A percentile compares a stretch with the other conserved stretches of the same genome.
phyloP scores from a whole-genome alignment of 1,284 basidiomycete genomes.

The Sanguinoderma infundibulare region DNA sequence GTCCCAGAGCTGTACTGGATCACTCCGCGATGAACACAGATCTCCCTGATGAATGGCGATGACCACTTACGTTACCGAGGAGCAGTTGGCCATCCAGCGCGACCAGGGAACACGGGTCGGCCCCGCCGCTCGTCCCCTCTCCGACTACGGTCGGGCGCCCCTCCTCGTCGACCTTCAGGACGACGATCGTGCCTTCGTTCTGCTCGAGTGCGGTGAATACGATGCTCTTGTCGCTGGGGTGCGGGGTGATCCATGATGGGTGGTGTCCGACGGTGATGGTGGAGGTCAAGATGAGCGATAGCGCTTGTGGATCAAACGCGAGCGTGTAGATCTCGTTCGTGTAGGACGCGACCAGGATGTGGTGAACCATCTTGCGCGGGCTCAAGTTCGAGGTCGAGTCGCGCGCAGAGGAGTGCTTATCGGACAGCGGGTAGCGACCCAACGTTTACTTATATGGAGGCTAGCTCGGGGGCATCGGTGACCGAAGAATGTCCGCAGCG shows the following conservation, averaged over 20 bases:
- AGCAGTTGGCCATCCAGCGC: conserved; percentile 56
- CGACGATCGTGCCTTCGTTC: conserved; percentile 58
- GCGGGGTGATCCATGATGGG: conserved; percentile 71
- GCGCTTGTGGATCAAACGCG: conserved; percentile 39
- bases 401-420: conserved; percentile 17
- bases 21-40: not conserved
- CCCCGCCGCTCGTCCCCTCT: conserved; percentile 55
- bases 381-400: not conserved
- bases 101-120: conserved; percentile 61
- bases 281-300: conserved; percentile 48
- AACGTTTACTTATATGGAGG: conserved; percentile 32
- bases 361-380: conserved; percentile 36
- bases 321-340: conserved; percentile 60
- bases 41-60: not conserved
- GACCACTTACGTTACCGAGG: conserved; percentile 65
- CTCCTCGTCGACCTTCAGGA: conserved; percentile 50
- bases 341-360: conserved; percentile 70
- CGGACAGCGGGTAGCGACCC: conserved; percentile 12
- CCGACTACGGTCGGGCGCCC: conserved; percentile 52
- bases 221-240: conserved; percentile 57
- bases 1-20: conserved; percentile 65
- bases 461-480: conserved; percentile 12
- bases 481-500: conserved; percentile 33
- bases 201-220: conserved; percentile 63
- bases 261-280: conserved; percentile 58